These are phyloP conservation scores for Kalanchoe fedtschenkoi DNA, from an alignment of 164 flowering plant species.

Conservation along the genomic window DNA sequence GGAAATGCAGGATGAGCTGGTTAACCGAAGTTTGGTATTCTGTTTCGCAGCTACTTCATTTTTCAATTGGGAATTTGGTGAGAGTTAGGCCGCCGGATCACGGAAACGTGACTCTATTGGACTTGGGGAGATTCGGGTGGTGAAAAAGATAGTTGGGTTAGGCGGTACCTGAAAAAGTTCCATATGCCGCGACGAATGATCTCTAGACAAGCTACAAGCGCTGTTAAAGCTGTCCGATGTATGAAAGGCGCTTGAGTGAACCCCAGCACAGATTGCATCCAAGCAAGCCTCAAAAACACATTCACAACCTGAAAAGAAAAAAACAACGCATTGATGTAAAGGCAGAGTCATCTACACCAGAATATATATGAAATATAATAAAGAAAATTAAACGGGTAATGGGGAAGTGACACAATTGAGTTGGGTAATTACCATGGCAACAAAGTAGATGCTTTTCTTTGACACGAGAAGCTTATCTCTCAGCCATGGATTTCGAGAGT, in stretches of 20 bases:
- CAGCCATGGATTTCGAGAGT: slow-evolving; percentile 19
- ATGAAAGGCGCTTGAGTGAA: slow-evolving; percentile 3
- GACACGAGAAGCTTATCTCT: slow-evolving; percentile 23
- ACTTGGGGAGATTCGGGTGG: neutral
- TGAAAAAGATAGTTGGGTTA: neutral
- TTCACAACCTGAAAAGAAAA: slow-evolving; percentile 7
- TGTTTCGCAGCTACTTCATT: too few relatives aligned
- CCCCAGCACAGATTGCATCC: slow-evolving; percentile 11
- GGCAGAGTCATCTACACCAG: too few relatives aligned
- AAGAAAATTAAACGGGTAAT: too few relatives aligned
- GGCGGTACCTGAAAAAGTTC: slow-evolving; percentile 5
- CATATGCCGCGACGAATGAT: slow-evolving; percentile 2
- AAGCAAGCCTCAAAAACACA: slow-evolving; percentile 9
- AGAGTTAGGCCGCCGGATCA: too few relatives aligned
- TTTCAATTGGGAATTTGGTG: too few relatives aligned
- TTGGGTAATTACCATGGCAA: slow-evolving; percentile 13
- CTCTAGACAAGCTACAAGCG: slow-evolving; percentile 3
- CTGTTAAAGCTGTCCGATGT: neutral
- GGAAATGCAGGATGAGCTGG: neutral
- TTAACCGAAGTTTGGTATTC: neutral
- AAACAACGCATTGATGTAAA: too few relatives aligned
- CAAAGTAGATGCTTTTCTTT: slow-evolving; percentile 15
- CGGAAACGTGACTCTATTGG: neutral
- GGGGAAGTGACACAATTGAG: too few relatives aligned
- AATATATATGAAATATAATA: too few relatives aligned